Base-by-base conservation (phyloP, 257 asterid genomes). In the Penstemon barbatus region DNA sequence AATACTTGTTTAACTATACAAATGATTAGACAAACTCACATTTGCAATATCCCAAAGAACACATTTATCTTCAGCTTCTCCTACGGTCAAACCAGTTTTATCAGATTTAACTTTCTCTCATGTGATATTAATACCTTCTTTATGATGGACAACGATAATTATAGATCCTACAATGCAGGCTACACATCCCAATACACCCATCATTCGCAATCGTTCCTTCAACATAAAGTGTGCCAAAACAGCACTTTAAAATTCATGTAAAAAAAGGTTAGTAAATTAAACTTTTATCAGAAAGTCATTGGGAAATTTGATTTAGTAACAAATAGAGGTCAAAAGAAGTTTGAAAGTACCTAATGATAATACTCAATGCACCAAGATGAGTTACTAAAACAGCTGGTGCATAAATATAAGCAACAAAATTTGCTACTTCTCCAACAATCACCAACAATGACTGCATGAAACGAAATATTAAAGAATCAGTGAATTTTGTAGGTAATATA, bases 351-450 rank as follows among this genome's bases (percentile, higher is more conserved):
- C 97, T 91, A 63, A 91, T 83, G 68, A 91, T 89, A 70, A 89
- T 91, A 79, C 97, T 91, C 65, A 86, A 82, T 40, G 93, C 97
- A 74, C 97, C 97, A 44, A 89, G 91, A 19, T 95, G 97, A 41
- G 97, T 89, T 77, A 91, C 97, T 42, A 91, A 91, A 82, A 91
- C 93, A 55, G 97, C 97, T 3, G 97, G 97, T 58, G 97, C 95
- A 71, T 86, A 91, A 38, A 91, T 83, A 83, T 91, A 91, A 33
- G 97, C 96, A 72, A 91, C 87, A 57, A 89, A 91, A 72, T 89
- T 91, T 69, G 95, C 90, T 8, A 79, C 78, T 68, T 91, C 97
- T 15, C 96, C 96, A n/a, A 84, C 83, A 72, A 15, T 15, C 18
- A 15, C 18, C 18, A 15, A 15, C 18, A 15, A 89, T 82, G 96